Evolutionary conservation across 495 filamentous ascomycete genomes (phyloP).

Genomic region (Bombardia bombarda): DNA sequence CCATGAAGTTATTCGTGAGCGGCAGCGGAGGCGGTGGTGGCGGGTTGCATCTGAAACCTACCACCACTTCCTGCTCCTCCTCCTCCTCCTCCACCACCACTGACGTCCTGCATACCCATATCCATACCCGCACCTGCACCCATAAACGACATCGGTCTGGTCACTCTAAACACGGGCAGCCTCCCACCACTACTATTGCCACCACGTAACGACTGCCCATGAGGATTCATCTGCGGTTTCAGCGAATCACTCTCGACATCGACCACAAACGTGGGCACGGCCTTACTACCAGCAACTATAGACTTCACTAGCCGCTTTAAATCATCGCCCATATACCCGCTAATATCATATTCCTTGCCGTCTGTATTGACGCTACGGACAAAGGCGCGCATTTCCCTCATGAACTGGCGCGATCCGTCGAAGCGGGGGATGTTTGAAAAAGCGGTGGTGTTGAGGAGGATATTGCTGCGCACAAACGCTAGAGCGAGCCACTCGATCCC

Average conservation of each 20-base stretch:
- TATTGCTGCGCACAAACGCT: slow-evolving; percentile 14
- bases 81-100: no score
- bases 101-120: no score
- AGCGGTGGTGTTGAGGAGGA: slow-evolving; percentile 5
- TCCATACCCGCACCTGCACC: no score
- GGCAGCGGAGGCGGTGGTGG: no score
- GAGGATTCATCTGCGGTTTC: no score
- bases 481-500: slow-evolving; percentile 21
- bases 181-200: no score
- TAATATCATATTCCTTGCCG: slow-evolving; percentile 26
- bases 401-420: background rate
- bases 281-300: background rate
- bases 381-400: slow-evolving; percentile 12
- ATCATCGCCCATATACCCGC: slow-evolving; percentile 19
- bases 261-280: background rate
- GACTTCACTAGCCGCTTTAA: slow-evolving; percentile 15
- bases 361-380: slow-evolving; percentile 14
- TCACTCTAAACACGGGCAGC: no score
- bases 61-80: no score
- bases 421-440: slow-evolving; percentile 4
- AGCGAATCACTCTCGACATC: background rate
- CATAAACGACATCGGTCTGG: no score
- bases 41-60: no score
- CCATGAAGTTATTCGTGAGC: no score
- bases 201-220: no score